Percentiles rank a stretch among this genome's conserved stretches.
phyloP scores from a whole-genome alignment of 1,284 basidiomycete species.

The Volvariella surrecta region DNA sequence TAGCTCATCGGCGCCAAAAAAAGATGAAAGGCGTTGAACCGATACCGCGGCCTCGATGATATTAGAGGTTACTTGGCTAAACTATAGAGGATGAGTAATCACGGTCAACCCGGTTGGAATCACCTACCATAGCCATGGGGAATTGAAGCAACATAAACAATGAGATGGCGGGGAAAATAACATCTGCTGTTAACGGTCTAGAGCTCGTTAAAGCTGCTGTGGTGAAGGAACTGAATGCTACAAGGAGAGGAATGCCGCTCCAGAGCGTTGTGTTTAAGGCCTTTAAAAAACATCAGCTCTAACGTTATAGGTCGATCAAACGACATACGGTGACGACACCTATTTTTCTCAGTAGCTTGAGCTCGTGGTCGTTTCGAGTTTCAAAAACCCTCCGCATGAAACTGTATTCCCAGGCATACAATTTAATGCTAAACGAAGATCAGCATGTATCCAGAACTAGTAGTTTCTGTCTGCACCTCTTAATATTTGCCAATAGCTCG shows the following conservation, averaged over 20 bases:
- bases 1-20: conserved; percentile 76
- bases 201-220: conserved; percentile 66
- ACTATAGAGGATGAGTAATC: conserved; percentile 27
- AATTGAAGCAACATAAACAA: conserved; percentile 88
- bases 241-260: conserved; percentile 66
- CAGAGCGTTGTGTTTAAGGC: conserved; percentile 55
- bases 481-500: conserved; percentile 84
- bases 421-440: conserved; percentile 49
- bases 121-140: conserved; percentile 74
- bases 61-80: conserved; percentile 64
- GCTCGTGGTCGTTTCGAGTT: conserved; percentile 81
- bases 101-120: background rate
- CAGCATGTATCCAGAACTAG: background rate
- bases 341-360: conserved; percentile 77
- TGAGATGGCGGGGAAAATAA: conserved; percentile 93
- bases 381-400: conserved; percentile 69
- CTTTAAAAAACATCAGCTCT: conserved; percentile 19
- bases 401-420: conserved; percentile 85
- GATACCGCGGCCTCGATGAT: conserved; percentile 86
- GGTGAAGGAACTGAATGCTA: conserved; percentile 86
- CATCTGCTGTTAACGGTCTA: conserved; percentile 77
- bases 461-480: conserved; percentile 39
- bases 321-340: conserved; percentile 57
- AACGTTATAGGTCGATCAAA: conserved; percentile 3
- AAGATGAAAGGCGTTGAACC: conserved; percentile 70